These are phyloP conservation scores for Cantharellus anzutake DNA, from an alignment of 768 basidiomycete species.

Conservation along the genomic window DNA sequence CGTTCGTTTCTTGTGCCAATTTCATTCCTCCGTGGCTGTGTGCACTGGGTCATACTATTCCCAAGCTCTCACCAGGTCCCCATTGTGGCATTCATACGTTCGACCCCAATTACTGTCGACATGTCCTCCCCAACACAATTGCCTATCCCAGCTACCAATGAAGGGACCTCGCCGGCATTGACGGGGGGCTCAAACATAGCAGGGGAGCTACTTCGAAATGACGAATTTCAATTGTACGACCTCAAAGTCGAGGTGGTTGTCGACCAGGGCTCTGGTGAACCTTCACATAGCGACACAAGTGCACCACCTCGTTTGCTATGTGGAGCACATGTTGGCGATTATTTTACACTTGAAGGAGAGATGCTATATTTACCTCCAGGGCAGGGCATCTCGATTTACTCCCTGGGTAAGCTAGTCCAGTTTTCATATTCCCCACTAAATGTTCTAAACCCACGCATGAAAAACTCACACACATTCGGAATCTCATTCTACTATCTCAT, in stretches of 20 bases:
- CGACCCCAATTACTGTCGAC: too few relatives aligned
- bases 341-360: conserved; percentile 44
- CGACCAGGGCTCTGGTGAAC: conserved; percentile 11
- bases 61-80: too few relatives aligned
- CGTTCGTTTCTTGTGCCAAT: too few relatives aligned
- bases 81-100: too few relatives aligned
- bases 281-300: background rate
- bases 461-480: background rate
- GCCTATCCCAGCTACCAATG: too few relatives aligned
- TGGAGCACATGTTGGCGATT: conserved; percentile 43
- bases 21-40: too few relatives aligned
- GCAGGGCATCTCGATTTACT: conserved; percentile 54
- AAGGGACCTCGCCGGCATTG: too few relatives aligned
- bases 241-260: conserved; percentile 44
- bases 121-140: too few relatives aligned
- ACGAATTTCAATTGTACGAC: conserved; percentile 42
- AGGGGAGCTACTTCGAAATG: conserved; percentile 11
- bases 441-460: background rate
- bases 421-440: background rate
- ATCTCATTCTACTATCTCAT: background rate
- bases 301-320: conserved; percentile 31
- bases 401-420: conserved; percentile 24
- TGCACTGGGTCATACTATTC: too few relatives aligned
- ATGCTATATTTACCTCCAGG: conserved; percentile 39
- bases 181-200: too few relatives aligned